These are phyloP conservation scores for Dictyophora rubrovolvata DNA, from an alignment of 768 basidiomycete species.

Conservation along the genomic window DNA sequence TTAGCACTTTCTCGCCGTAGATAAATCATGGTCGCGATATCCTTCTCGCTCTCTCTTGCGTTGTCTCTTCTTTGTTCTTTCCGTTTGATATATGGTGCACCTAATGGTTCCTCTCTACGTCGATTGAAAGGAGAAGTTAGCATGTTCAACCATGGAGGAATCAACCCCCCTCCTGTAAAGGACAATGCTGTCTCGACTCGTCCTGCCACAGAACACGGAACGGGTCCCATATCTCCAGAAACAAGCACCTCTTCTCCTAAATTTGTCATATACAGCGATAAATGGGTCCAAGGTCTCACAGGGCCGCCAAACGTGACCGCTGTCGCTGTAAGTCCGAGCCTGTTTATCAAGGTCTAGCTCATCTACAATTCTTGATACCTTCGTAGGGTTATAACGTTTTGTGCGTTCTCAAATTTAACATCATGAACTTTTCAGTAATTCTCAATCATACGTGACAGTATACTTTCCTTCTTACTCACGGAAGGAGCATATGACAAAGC, in stretches of 20 bases:
- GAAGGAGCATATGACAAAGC: conserved; percentile 55
- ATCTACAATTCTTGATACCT: not conserved
- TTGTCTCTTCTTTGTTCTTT: not conserved
- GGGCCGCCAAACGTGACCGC: conserved; percentile 39
- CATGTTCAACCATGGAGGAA: conserved; percentile 8
- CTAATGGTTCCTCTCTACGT: not conserved
- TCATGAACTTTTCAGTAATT: not conserved
- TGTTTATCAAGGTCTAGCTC: not conserved
- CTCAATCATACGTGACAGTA: not conserved
- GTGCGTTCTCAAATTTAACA: conserved; percentile 17
- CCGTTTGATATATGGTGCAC: not conserved
- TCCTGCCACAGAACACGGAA: conserved; percentile 21
- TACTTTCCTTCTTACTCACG: conserved; percentile 42
- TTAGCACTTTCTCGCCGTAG: not conserved
- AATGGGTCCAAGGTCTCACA: conserved; percentile 32
- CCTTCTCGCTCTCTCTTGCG: not conserved
- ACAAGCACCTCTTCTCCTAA: conserved; percentile 40
- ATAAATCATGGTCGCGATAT: not conserved
- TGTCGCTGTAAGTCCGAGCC: conserved; percentile 26
- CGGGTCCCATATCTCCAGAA: conserved; percentile 24
- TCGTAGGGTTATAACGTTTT: conserved; percentile 50
- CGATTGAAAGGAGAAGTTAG: not conserved
- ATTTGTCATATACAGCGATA: conserved; percentile 35
- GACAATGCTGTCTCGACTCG: not conserved
- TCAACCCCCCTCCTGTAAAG: not conserved